Conservation (phyloP, 2,329 filamentous ascomycete genomes). For the Colletotrichum coccodes region DNA sequence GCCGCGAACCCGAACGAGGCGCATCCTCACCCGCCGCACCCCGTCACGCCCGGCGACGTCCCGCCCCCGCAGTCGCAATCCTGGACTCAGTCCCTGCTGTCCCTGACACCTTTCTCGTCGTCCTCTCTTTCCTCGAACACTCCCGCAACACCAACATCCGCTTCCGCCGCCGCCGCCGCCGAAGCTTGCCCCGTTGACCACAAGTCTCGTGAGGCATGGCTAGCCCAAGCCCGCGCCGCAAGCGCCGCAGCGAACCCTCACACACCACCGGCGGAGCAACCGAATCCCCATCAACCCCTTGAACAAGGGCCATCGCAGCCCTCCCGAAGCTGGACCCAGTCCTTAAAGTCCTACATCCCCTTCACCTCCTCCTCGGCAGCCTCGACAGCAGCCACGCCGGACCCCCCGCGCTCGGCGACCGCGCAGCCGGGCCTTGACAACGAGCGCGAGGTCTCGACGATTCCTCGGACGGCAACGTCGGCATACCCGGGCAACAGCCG, state of each 20-base stretch:
- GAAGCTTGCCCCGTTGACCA: slow-evolving; percentile 87
- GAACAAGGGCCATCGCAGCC: slow-evolving; percentile 25
- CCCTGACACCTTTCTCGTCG: slow-evolving; percentile 53
- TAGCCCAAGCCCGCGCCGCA: slow-evolving; percentile 71
- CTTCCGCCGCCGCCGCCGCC: slow-evolving; percentile 35
- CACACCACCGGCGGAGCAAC: slow-evolving; percentile 36
- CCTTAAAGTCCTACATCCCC: slow-evolving; percentile 52
- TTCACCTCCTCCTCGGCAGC: slow-evolving; percentile 46
- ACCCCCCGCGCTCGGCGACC: slow-evolving; percentile 21
- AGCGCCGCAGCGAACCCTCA: slow-evolving; percentile 41
- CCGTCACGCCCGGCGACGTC: slow-evolving; percentile 37
- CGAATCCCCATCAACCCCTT: not conserved
- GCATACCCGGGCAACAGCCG: slow-evolving; percentile 41
- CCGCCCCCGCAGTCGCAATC: slow-evolving; percentile 42
- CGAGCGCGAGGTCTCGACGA: slow-evolving; percentile 81
- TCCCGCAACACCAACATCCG: slow-evolving; percentile 26
- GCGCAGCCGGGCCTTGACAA: slow-evolving; percentile 60
- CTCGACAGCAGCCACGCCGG: slow-evolving; percentile 19
- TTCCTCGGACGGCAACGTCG: slow-evolving; percentile 70
- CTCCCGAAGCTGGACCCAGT: slow-evolving; percentile 54
- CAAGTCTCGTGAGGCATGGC: slow-evolving; percentile 88
- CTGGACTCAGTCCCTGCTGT: slow-evolving; percentile 55
- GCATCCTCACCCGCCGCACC: slow-evolving; percentile 39
- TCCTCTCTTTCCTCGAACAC: slow-evolving; percentile 25
- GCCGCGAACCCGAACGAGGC: slow-evolving; percentile 55